Evolutionary conservation across 148 eudicot genomes (phyloP).

Genomic region (Mesembryanthemum crystallinum): DNA sequence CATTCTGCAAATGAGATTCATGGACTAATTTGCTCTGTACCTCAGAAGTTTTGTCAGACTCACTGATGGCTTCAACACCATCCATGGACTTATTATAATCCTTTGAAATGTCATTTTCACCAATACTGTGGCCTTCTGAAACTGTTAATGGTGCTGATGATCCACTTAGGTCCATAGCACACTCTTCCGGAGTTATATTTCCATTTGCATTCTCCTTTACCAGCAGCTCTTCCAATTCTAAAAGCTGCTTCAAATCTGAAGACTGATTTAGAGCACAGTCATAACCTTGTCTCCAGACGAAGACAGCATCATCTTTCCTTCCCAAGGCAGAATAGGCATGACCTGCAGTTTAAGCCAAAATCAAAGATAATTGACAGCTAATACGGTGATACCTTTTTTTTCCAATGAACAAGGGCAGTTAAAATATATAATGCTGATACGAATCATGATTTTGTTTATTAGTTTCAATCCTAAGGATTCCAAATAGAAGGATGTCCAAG

Average conservation of each 20-base stretch:
- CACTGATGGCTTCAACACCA: constrained; percentile 38
- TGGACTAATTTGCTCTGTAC: constrained; percentile 12
- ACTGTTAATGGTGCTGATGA: constrained; percentile 36
- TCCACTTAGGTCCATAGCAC: constrained; percentile 33
- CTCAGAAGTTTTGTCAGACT: constrained; percentile 39
- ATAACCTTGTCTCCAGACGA: constrained; percentile 89
- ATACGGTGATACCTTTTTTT: too few relatives aligned
- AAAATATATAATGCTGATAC: too few relatives aligned
- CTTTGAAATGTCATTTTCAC: constrained; percentile 41
- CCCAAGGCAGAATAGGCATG: constrained; percentile 82
- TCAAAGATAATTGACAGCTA: background rate
- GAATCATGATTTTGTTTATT: background rate
- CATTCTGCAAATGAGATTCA: constrained; percentile 30
- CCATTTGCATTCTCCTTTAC: constrained; percentile 39
- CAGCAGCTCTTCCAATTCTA: constrained; percentile 87
- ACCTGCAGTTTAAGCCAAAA: constrained; percentile 42
- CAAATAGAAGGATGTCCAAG: background rate
- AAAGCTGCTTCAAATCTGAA: constrained; percentile 75
- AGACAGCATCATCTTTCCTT: constrained; percentile 72
- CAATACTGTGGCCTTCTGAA: constrained; percentile 35
- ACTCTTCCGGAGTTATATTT: constrained; percentile 35
- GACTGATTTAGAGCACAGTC: constrained; percentile 71
- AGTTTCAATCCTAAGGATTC: background rate
- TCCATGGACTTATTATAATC: constrained; percentile 35
- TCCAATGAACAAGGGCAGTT: too few relatives aligned